phyloP scores from a whole-genome alignment of 805 yeast genomes.

The Nakazawaea anatomiae region DNA sequence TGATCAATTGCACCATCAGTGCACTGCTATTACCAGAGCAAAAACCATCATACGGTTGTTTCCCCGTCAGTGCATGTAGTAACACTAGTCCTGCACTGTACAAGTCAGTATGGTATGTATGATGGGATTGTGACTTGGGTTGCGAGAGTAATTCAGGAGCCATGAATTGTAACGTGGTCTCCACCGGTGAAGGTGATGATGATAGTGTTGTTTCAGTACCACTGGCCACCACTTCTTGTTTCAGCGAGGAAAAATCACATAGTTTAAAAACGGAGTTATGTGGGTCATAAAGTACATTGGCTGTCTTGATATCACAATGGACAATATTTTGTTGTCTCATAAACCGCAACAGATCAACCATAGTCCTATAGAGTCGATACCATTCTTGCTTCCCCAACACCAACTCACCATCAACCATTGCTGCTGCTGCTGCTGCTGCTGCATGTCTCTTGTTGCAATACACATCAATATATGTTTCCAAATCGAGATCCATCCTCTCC shows the following conservation, averaged over 20 bases:
- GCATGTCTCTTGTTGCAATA: background rate
- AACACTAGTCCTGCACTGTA: slow-evolving; percentile 42
- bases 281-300: slow-evolving; percentile 31
- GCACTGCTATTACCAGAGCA: slow-evolving; percentile 15
- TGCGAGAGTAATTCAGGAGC: slow-evolving; percentile 37
- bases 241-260: slow-evolving; percentile 43
- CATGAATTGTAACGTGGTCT: slow-evolving; percentile 34
- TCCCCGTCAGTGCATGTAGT: slow-evolving; percentile 39
- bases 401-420: background rate
- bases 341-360: slow-evolving; percentile 20
- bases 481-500: slow-evolving; percentile 21
- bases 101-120: slow-evolving; percentile 33
- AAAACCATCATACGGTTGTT: slow-evolving; percentile 31
- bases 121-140: slow-evolving; percentile 18
- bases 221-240: background rate
- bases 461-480: slow-evolving; percentile 18
- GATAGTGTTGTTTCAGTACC: slow-evolving; percentile 10
- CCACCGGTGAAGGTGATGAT: slow-evolving; percentile 5
- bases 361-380: slow-evolving; percentile 25
- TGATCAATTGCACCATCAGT: slow-evolving; percentile 23
- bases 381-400: slow-evolving; percentile 21
- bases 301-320: slow-evolving; percentile 45
- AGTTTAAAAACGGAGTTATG: slow-evolving; percentile 26
- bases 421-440: background rate
- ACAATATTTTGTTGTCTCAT: slow-evolving; percentile 25